Conservation (phyloP, 2,329 filamentous ascomycete species). For the Zalaria sp. region DNA sequence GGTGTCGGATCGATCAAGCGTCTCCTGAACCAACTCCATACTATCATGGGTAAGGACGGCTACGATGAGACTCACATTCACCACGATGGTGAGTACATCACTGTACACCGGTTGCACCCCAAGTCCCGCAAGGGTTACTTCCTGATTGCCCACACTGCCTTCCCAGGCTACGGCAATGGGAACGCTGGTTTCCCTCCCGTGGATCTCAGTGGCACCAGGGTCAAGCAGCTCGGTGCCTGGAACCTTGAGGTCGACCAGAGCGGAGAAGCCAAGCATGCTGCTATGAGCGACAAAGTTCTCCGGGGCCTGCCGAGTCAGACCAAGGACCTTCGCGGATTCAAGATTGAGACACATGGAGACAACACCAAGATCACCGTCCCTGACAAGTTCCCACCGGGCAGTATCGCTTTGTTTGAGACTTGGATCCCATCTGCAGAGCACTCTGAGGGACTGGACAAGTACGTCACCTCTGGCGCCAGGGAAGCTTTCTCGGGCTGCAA, state of each 20-base stretch:
- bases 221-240: constrained; percentile 80
- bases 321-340: constrained; percentile 57
- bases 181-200: constrained; percentile 71
- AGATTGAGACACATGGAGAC: constrained; percentile 55
- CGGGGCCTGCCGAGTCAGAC: constrained; percentile 76
- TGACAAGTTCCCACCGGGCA: constrained; percentile 79
- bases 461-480: constrained; percentile 68
- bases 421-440: constrained; percentile 86
- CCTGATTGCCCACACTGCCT: constrained; percentile 89
- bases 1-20: constrained; percentile 89
- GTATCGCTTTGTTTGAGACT: constrained; percentile 89
- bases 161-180: constrained; percentile 75
- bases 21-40: constrained; percentile 86
- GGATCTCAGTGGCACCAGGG: constrained; percentile 69
- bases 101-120: constrained; percentile 87
- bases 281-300: constrained; percentile 56
- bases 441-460: constrained; percentile 68
- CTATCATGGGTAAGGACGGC: constrained; percentile 84
- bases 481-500: constrained; percentile 62
- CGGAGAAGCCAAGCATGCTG: constrained; percentile 50
- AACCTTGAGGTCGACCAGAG: constrained; percentile 76
- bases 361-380: constrained; percentile 70
- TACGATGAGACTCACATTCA: constrained; percentile 95
- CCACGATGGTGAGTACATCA: constrained; percentile 91
- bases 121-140: constrained; percentile 89